phyloP scores from a whole-genome alignment of 345 rosid species.

The Citrus mangshanensis region DNA sequence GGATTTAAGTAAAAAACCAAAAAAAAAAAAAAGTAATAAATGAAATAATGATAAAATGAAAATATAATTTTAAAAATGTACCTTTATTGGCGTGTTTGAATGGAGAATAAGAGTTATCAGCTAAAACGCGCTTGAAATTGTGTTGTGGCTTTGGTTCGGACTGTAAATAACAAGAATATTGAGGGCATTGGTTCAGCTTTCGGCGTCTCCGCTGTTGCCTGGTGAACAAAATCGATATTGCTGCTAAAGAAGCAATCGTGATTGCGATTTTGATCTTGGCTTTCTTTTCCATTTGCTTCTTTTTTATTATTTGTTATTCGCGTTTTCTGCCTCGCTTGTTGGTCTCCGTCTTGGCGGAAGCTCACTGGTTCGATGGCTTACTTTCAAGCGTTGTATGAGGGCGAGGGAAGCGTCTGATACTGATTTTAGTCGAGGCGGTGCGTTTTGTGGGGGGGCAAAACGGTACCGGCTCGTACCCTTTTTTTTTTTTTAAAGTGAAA shows the following conservation, averaged over 20 bases:
- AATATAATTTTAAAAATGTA: not conserved
- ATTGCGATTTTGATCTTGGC: constrained; percentile 43
- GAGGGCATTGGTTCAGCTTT: constrained; percentile 26
- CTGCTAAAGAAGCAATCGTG: constrained; percentile 48
- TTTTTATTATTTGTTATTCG: not conserved
- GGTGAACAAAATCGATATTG: constrained; percentile 43
- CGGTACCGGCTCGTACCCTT: not conserved
- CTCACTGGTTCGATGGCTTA: not conserved
- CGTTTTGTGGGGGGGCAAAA: not conserved
- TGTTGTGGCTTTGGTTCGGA: constrained; percentile 67
- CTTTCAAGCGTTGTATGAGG: not conserved
- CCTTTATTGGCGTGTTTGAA: constrained; percentile 66
- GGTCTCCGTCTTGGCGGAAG: not conserved
- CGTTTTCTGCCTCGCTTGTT: not conserved
- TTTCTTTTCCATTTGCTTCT: constrained; percentile 35
- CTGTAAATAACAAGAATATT: constrained; percentile 59
- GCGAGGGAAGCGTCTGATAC: not conserved
- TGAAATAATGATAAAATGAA: not conserved
- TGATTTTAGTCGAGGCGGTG: not conserved
- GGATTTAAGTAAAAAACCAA: not conserved
- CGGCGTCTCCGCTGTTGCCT: constrained; percentile 41
- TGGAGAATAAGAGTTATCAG: constrained; percentile 79
- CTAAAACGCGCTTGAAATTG: constrained; percentile 67
- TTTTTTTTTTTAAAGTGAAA: no score
- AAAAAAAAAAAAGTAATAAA: not conserved